Evolutionary conservation across 2,329 filamentous ascomycete species (phyloP).

Genomic region (Verticillium nubilum): DNA sequence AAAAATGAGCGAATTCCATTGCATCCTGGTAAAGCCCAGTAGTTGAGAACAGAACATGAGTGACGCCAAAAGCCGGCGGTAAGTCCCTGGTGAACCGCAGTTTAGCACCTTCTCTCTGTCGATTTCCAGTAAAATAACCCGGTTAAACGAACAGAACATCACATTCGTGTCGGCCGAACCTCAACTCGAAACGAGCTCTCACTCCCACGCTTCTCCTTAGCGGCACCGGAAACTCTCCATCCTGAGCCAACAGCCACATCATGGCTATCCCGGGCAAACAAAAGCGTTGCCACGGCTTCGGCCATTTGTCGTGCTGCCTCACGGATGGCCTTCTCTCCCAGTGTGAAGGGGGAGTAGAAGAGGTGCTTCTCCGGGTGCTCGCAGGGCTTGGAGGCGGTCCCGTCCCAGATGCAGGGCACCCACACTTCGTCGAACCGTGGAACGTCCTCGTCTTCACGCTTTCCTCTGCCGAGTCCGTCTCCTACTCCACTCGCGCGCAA

Average conservation of each 20-base stretch:
- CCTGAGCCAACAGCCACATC: not conserved
- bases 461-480: constrained; percentile 39
- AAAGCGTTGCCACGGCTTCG: constrained; percentile 8
- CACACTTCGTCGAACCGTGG: constrained; percentile 35
- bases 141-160: no score
- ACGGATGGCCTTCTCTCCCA: constrained; percentile 27
- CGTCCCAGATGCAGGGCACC: constrained; percentile 32
- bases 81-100: no score
- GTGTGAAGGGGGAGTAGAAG: constrained; percentile 45
- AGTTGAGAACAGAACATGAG: no score
- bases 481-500: constrained; percentile 33
- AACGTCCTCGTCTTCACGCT: constrained; percentile 19
- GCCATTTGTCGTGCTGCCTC: constrained; percentile 4
- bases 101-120: no score
- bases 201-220: not conserved
- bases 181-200: not conserved
- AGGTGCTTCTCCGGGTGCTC: constrained; percentile 39
- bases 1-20: no score
- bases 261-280: not conserved
- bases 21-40: no score
- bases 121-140: no score
- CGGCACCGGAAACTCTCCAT: not conserved
- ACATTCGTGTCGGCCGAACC: not conserved
- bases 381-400: constrained; percentile 23
- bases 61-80: no score